phyloP scores from a whole-genome alignment of 2,329 filamentous ascomycete species.

The Grosmannia clavigera region DNA sequence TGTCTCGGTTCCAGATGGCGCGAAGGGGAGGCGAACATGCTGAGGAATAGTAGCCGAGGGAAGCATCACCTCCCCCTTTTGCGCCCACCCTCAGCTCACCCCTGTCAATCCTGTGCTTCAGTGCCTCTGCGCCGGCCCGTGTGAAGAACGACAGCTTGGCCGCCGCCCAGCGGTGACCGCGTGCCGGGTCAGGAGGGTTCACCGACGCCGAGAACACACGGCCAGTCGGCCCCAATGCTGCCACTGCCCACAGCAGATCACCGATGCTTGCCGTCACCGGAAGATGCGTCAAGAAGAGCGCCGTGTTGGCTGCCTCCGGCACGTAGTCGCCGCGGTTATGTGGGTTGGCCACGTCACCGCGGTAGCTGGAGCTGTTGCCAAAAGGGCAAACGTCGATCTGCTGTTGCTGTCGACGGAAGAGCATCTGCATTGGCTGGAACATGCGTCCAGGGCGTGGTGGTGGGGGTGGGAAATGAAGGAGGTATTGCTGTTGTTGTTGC shows the following conservation, averaged over 20 bases:
- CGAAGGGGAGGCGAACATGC: neutral
- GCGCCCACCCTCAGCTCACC: conserved; percentile 3
- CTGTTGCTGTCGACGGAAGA: neutral
- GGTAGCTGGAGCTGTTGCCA: conserved; percentile 7
- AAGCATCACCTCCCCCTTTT: neutral
- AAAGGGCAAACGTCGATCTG: too few relatives aligned
- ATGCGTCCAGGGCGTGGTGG: neutral
- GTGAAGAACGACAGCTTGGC: conserved; percentile 11
- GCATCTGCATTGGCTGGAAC: conserved; percentile 12
- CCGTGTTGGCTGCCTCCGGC: conserved; percentile 8
- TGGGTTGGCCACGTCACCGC: conserved; percentile 11
- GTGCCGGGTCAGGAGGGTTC: conserved; percentile 8
- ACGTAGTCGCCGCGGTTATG: conserved; percentile 11
- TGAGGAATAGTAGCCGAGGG: neutral
- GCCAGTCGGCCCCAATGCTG: conserved; percentile 8
- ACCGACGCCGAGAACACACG: conserved; percentile 10
- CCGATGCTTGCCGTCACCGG: conserved; percentile 5
- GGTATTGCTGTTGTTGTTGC: too few relatives aligned
- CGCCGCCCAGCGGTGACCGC: conserved; percentile 7
- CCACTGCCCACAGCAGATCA: conserved; percentile 8
- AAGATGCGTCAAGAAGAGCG: conserved; percentile 10
- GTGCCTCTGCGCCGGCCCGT: conserved; percentile 7
- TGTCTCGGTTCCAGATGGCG: conserved; percentile 11
- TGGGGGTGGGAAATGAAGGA: neutral
- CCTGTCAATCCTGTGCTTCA: conserved; percentile 4